Evolutionary conservation across 202 grass and related monocot genomes (phyloP).

Genomic region (Musa balbisiana): DNA sequence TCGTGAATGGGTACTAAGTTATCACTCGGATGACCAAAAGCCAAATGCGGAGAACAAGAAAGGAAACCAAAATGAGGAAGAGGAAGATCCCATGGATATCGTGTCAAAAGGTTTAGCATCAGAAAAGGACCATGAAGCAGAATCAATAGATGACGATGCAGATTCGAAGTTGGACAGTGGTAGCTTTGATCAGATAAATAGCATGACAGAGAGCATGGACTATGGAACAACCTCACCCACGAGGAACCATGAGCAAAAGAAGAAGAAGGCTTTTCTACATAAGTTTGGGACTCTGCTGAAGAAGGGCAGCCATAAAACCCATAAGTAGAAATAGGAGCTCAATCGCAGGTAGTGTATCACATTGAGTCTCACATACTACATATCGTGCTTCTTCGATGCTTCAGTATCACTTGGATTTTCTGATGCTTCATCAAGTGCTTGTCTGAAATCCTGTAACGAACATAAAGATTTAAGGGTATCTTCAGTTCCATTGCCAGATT

Average conservation of each 20-base stretch:
- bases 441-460: slow-evolving; percentile 1
- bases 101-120: slow-evolving; percentile 5
- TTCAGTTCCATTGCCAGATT: background rate
- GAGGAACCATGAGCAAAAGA: background rate
- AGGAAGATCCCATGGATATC: background rate
- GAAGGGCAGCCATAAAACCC: slow-evolving; percentile 6
- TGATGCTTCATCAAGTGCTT: slow-evolving; percentile 2
- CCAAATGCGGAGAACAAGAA: background rate
- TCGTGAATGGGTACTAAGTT: background rate
- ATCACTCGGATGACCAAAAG: background rate
- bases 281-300: slow-evolving; percentile 12
- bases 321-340: background rate
- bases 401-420: background rate
- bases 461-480: background rate
- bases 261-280: background rate
- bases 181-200: slow-evolving; percentile 2
- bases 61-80: background rate
- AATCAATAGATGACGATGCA: background rate
- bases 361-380: background rate
- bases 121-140: background rate
- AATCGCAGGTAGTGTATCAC: background rate
- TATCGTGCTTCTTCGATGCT: background rate
- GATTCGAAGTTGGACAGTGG: slow-evolving; percentile 2
- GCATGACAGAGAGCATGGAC: slow-evolving; percentile 1
- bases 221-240: background rate